Conservation (phyloP, 2,329 filamentous ascomycete species). For the Alternaria hordeiaustralica region DNA sequence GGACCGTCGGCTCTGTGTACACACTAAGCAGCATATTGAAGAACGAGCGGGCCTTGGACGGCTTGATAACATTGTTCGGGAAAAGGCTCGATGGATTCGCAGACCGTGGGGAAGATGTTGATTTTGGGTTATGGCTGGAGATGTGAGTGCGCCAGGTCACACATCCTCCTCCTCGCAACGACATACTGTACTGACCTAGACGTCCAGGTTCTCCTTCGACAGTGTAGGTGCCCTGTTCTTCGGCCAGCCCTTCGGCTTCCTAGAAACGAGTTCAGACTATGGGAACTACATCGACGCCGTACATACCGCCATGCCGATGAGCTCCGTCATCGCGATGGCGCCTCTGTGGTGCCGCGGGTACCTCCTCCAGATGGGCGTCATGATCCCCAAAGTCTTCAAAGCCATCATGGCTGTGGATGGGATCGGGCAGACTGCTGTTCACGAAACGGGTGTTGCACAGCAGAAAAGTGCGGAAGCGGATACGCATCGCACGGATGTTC, state of each 20-base stretch:
- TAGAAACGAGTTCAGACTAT: constrained; percentile 21
- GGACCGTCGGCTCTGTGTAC: constrained; percentile 19
- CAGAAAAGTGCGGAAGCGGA: no score
- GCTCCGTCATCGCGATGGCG: neutral
- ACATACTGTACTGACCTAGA: no score
- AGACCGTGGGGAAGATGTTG: no score
- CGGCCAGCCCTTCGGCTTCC: constrained; percentile 22
- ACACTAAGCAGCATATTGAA: constrained; percentile 21
- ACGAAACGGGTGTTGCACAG: no score
- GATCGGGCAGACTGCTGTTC: no score
- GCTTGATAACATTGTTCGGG: neutral
- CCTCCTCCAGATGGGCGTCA: neutral
- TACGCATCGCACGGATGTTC: no score
- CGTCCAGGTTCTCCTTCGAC: no score
- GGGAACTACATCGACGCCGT: constrained; percentile 31
- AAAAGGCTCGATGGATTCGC: no score
- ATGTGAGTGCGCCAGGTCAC: no score
- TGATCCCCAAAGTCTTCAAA: neutral
- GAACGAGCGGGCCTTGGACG: constrained; percentile 7
- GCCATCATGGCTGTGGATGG: neutral
- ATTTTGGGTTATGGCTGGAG: no score
- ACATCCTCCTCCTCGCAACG: no score
- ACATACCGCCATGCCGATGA: constrained; percentile 22
- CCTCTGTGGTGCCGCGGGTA: neutral
- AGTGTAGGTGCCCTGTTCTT: constrained; percentile 6